phyloP scores from a whole-genome alignment of 2,329 filamentous ascomycete genomes.

The Cercospora citrullina region DNA sequence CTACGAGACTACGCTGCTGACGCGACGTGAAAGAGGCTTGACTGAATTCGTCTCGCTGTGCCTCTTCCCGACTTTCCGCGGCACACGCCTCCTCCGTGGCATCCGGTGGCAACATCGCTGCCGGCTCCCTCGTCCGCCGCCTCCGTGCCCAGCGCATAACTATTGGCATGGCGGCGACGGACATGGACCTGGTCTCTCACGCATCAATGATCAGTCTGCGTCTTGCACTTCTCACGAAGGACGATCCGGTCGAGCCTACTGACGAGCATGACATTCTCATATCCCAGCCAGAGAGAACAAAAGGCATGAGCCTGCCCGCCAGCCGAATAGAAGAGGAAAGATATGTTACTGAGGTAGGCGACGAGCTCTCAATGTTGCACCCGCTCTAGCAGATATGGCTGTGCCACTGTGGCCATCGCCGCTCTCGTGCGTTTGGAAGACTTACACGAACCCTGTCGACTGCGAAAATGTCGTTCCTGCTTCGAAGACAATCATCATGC shows the following conservation, averaged over 20 bases:
- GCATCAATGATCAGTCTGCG: neutral
- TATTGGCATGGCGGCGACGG: neutral
- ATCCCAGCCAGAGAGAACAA: neutral
- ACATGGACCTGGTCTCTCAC: neutral
- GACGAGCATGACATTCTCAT: neutral
- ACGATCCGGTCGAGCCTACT: neutral
- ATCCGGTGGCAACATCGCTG: neutral
- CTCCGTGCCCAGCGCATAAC: conserved; percentile 3
- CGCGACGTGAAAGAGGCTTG: neutral
- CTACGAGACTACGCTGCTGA: neutral
- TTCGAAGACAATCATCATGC: too few relatives aligned
- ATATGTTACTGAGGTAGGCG: too few relatives aligned
- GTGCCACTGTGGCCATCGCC: too few relatives aligned
- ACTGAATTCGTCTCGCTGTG: neutral
- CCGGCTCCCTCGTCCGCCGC: neutral
- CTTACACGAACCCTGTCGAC: too few relatives aligned
- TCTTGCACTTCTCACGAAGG: neutral
- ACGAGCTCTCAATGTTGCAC: too few relatives aligned
- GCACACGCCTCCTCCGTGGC: neutral
- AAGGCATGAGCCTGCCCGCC: neutral
- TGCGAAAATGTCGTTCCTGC: too few relatives aligned
- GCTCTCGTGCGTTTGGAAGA: too few relatives aligned
- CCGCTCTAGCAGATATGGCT: too few relatives aligned
- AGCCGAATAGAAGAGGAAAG: neutral
- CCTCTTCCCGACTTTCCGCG: neutral